phyloP scores from a whole-genome alignment of 1,139 yeast species.

The Diutina catenulata region DNA sequence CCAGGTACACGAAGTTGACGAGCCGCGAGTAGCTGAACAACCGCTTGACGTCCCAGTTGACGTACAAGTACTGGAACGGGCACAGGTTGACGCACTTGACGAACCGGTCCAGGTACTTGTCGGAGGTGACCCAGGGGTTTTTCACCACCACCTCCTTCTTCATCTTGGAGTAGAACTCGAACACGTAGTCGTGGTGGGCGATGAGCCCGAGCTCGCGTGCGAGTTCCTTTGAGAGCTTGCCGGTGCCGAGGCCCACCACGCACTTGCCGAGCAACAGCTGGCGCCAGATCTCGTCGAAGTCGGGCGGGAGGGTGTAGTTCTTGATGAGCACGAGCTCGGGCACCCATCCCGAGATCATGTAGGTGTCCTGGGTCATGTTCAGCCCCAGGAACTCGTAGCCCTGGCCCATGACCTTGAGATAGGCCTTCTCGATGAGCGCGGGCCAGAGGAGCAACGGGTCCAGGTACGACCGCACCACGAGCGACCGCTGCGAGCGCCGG shows the following conservation, averaged over 20 bases:
- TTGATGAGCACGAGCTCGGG: conserved; percentile 45
- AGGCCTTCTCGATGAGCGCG: conserved; percentile 68
- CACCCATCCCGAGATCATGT: conserved; percentile 51
- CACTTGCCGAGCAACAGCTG: conserved; percentile 23
- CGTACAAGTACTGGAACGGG: conserved; percentile 45
- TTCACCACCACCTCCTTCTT: conserved; percentile 23
- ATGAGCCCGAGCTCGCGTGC: conserved; percentile 29
- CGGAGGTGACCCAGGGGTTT: conserved; percentile 40
- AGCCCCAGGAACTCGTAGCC: conserved; percentile 67
- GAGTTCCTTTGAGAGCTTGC: conserved; percentile 28
- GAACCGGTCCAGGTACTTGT: conserved; percentile 7
- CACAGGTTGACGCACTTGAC: conserved; percentile 13
- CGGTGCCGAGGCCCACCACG: conserved; percentile 62
- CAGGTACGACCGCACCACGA: conserved; percentile 29
- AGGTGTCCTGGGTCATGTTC: conserved; percentile 68
- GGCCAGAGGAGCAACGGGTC: conserved; percentile 45
- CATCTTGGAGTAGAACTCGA: conserved; percentile 13
- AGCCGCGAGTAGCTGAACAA: neutral
- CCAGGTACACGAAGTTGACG: conserved; percentile 4
- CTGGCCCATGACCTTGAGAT: conserved; percentile 45
- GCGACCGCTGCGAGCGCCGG: conserved; percentile 11
- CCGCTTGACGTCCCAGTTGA: conserved; percentile 45
- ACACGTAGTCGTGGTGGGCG: conserved; percentile 62
- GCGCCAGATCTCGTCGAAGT: conserved; percentile 22
- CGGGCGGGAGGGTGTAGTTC: conserved; percentile 11